Conservation (phyloP, 2,329 filamentous ascomycete species). For the Aspergillus aculeatus region DNA sequence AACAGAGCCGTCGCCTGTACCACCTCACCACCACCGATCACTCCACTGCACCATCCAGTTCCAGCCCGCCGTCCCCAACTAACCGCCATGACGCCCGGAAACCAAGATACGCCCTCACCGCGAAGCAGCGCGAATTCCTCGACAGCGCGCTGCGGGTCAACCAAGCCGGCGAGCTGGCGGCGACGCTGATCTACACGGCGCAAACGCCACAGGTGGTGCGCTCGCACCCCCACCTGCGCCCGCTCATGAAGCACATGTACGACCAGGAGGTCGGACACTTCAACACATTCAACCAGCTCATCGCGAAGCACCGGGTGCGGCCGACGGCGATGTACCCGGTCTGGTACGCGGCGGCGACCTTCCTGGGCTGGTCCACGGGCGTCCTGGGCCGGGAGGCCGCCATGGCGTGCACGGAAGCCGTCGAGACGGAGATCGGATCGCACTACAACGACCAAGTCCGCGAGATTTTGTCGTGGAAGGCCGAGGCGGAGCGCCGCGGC, state of each 20-base stretch:
- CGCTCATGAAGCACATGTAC: constrained; percentile 97
- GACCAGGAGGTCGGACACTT: constrained; percentile 92
- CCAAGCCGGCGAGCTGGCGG: constrained; percentile 95
- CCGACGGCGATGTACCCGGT: constrained; percentile 90
- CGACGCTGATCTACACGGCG: constrained; percentile 86
- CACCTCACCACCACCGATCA: constrained; percentile 30
- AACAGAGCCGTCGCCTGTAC: constrained; percentile 20
- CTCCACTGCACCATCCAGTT: constrained; percentile 25
- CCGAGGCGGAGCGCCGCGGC: constrained; percentile 70
- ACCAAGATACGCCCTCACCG: constrained; percentile 59
- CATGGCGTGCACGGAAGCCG: constrained; percentile 98
- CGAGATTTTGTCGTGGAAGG: constrained; percentile 75
- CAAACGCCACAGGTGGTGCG: constrained; percentile 80
- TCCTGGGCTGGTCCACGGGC: constrained; percentile 85
- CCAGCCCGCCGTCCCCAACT: not conserved
- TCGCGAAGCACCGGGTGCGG: constrained; percentile 83
- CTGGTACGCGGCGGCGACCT: constrained; percentile 77
- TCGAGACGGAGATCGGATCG: constrained; percentile 94
- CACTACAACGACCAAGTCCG: constrained; percentile 95
- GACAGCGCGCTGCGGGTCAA: constrained; percentile 87
- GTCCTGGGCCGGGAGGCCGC: constrained; percentile 87
- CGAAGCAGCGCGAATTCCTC: constrained; percentile 71
- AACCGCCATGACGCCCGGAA: constrained; percentile 21
- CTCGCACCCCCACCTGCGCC: constrained; percentile 80
- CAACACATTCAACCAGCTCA: constrained; percentile 75